Evolutionary conservation across 345 rosid genomes (phyloP), one percentile per base, ranked within the genome.

Genomic region (Syzygium aromaticum): DNA sequence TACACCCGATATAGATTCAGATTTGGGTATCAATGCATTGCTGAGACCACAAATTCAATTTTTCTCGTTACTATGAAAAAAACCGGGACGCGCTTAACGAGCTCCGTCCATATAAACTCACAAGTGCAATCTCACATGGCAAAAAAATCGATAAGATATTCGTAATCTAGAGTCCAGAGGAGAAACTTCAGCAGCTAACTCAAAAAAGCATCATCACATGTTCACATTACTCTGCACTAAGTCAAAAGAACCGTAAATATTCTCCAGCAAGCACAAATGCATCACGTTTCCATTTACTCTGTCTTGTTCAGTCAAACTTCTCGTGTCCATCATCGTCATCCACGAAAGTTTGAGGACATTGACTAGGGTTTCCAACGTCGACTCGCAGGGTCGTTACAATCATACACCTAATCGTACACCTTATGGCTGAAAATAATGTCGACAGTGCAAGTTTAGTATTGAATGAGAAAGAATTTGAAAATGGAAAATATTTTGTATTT

Each of bases 51-150:
- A 43, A 43, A 43, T 43, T 43, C 46, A 43, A 59, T 59, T 0
- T 11, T 27, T 59, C 27, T 59, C 5, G 30, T 59, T 59, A 59
- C 3, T 11, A 5, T 9, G 0, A 59, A 59, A 15, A 15, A 59
- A 25, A 0, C 64, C 3, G 1, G 5, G 30, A 59, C 0, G 30
- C 30, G 27, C 30, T 11, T 59, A 0, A 7, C 16, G 2, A 14
- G 12, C 64, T 59, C 64, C 3, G 27, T 59, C 30, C 11, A 59
- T 11, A 59, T 28, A 11, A 16, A 64, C 22, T 30, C 23, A 16
- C 11, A 73, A 5, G 3, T 38, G 40, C 49, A 22, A 22, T 19
- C 38, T 38, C 80, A 73, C 1, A 33, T 73, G 11, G 0, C 1
- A 3, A 19, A 33, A 61, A n/a, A n/a, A 57, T 12, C n/a, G 4